A percentile compares a stretch with the other conserved stretches of the same genome.
phyloP scores from a whole-genome alignment of 768 basidiomycete species.

The Antrodiella citrinella region DNA sequence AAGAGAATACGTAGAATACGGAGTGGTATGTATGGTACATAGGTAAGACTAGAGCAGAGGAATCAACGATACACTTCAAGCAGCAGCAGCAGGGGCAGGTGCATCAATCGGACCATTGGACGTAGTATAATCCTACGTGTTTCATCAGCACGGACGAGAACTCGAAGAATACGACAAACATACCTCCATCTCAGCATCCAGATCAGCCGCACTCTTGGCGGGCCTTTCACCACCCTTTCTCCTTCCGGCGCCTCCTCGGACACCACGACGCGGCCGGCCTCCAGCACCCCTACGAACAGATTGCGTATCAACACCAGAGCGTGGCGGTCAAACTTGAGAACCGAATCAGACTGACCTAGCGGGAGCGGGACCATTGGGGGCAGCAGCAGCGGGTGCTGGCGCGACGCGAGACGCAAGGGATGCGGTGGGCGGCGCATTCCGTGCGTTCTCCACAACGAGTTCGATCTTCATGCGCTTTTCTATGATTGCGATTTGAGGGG shows the following conservation, averaged over 20 bases:
- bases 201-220: conserved; percentile 76
- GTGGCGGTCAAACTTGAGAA: not conserved
- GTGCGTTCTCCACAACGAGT: conserved; percentile 84
- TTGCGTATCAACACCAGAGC: conserved; percentile 27
- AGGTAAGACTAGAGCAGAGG: not conserved
- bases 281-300: not conserved
- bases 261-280: conserved; percentile 37
- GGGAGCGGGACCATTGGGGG: conserved; percentile 17
- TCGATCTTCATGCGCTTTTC: conserved; percentile 99
- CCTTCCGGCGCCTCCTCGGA: conserved; percentile 13
- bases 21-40: not conserved
- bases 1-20: not conserved
- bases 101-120: conserved; percentile 41
- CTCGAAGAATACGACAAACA: too few relatives aligned
- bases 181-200: conserved; percentile 99
- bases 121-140: conserved; percentile 52
- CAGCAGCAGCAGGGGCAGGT: conserved; percentile 23
- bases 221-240: conserved; percentile 46
- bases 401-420: conserved; percentile 82
- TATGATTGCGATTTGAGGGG: conserved; percentile 32
- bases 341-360: conserved; percentile 27
- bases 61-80: conserved; percentile 10
- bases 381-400: conserved; percentile 42
- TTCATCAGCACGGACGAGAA: not conserved
- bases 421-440: conserved; percentile 46